Conservation (phyloP, 768 basidiomycete species). For the Favolaschia claudopus region DNA sequence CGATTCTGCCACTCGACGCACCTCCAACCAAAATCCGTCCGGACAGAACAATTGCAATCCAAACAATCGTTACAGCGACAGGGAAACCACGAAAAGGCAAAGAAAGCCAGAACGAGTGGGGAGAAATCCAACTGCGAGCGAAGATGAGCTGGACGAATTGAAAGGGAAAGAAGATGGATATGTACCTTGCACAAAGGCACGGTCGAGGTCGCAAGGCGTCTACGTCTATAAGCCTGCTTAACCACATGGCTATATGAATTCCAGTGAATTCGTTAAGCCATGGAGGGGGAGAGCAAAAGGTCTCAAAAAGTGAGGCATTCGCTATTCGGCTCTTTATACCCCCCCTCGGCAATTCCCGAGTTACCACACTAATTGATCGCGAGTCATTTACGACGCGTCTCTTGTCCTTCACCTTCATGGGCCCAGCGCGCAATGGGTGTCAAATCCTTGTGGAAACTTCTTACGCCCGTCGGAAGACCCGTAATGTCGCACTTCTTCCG, state of each 20-base stretch:
- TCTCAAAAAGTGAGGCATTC: background rate
- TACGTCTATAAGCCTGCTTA: too few species aligned
- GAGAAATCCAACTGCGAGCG: too few species aligned
- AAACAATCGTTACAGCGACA: too few species aligned
- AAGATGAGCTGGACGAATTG: too few species aligned
- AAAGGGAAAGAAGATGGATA: too few species aligned
- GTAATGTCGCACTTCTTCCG: slow-evolving; percentile 69
- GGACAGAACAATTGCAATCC: slow-evolving; percentile 1
- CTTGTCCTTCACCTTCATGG: slow-evolving; percentile 9
- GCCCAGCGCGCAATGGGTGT: slow-evolving; percentile 79
- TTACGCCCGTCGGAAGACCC: slow-evolving; percentile 93
- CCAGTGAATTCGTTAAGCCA: too few species aligned
- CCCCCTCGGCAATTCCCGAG: background rate
- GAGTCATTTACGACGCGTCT: slow-evolving; percentile 15
- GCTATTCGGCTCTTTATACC: background rate
- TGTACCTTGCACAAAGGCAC: too few species aligned
- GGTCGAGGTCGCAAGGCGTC: too few species aligned
- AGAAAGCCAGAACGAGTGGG: background rate
- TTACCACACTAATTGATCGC: background rate
- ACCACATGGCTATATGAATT: too few species aligned
- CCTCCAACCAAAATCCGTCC: slow-evolving; percentile 4
- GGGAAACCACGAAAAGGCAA: too few species aligned
- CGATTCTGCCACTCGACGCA: too few species aligned
- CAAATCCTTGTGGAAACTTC: slow-evolving; percentile 92
- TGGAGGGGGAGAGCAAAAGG: background rate